Conservation (phyloP, 2,329 filamentous ascomycete species). For the Albophoma yamanashiensis region DNA sequence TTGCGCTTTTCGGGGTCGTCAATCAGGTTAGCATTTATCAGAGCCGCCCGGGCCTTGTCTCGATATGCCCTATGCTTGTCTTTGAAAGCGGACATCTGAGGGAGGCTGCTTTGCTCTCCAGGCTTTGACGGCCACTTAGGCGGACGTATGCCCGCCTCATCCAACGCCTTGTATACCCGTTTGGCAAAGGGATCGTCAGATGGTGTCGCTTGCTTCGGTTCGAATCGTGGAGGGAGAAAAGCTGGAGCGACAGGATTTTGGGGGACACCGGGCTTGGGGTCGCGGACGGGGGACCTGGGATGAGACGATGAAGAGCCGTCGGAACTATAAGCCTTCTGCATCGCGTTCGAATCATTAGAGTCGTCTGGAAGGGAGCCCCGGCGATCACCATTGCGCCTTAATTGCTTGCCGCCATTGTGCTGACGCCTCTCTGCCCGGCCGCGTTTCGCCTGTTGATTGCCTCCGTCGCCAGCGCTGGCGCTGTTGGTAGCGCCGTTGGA, state of each 20-base stretch:
- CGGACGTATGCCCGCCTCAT: conserved; percentile 41
- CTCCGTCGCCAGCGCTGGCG: conserved; percentile 13
- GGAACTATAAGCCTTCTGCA: conserved; percentile 2
- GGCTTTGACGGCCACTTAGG: conserved; percentile 46
- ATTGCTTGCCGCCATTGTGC: conserved; percentile 1
- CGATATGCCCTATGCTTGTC: conserved; percentile 47
- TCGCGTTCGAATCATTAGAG: conserved; percentile 1
- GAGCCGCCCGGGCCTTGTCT: conserved; percentile 41
- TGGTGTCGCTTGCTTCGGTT: conserved; percentile 5
- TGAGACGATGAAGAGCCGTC: conserved; percentile 6
- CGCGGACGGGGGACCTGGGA: not conserved
- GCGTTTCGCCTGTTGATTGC: conserved; percentile 9
- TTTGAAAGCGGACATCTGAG: conserved; percentile 42
- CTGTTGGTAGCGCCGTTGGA: conserved; percentile 16
- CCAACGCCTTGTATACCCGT: conserved; percentile 40
- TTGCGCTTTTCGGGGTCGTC: conserved; percentile 56
- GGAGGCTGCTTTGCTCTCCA: conserved; percentile 39
- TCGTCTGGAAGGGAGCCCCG: conserved; percentile 2
- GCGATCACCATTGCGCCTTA: conserved; percentile 3
- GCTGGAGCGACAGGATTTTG: conserved; percentile 10
- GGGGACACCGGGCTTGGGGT: not conserved
- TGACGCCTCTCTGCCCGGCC: conserved; percentile 13
- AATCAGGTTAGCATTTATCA: conserved; percentile 49
- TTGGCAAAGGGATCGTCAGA: conserved; percentile 31
- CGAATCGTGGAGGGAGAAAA: conserved; percentile 10